phyloP scores from a whole-genome alignment of 352 stramenopile species.

The Globisporangium splendens region DNA sequence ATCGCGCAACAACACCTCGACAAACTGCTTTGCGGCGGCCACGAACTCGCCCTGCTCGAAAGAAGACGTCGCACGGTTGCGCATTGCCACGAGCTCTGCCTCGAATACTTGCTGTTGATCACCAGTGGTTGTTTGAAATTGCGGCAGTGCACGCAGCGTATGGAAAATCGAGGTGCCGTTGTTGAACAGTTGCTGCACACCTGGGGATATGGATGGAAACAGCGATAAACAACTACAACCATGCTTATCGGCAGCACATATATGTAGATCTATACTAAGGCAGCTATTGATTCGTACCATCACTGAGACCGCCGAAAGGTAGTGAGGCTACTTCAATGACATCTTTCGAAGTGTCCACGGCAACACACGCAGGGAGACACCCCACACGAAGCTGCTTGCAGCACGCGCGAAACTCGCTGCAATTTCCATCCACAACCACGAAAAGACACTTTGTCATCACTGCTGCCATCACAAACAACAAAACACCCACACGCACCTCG shows the following conservation, averaged over 20 bases:
- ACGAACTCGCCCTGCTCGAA: conserved; percentile 63
- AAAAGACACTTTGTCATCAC: no score
- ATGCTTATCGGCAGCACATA: no score
- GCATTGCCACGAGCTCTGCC: conserved; percentile 33
- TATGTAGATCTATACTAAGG: no score
- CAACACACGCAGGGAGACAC: conserved; percentile 28
- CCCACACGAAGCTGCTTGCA: conserved; percentile 44
- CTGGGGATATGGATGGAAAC: no score
- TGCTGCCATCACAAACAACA: neutral
- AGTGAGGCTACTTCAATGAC: neutral
- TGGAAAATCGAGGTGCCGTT: neutral
- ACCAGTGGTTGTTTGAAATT: neutral
- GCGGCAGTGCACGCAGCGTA: neutral
- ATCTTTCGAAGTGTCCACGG: conserved; percentile 17
- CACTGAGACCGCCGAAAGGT: neutral
- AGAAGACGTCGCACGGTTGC: conserved; percentile 28
- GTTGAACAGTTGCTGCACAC: neutral
- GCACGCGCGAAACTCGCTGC: conserved; percentile 31
- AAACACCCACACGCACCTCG: neutral
- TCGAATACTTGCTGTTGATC: neutral
- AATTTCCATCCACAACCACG: neutral
- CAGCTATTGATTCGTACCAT: no score
- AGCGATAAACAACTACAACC: no score
- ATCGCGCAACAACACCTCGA: conserved; percentile 37
- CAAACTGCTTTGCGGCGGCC: conserved; percentile 40